Evolutionary conservation across 2,329 filamentous ascomycete species (phyloP).

Genomic region (Ascochyta clinopodiicola): DNA sequence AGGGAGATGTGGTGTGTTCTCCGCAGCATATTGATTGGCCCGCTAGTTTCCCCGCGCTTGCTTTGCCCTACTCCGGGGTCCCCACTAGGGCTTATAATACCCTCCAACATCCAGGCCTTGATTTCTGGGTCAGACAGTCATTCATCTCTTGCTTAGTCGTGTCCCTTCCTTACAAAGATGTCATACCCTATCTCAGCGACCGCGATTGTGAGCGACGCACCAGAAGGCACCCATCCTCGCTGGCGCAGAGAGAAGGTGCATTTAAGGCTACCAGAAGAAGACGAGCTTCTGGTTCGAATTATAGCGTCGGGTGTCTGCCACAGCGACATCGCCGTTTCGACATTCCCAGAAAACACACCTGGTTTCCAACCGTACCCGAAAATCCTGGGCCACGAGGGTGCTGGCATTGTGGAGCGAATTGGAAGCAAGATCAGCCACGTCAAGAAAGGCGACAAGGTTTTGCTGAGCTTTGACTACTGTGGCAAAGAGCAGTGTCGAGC

Average conservation of each 20-base stretch:
- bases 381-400: constrained; percentile 63
- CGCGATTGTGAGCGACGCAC: constrained; percentile 51
- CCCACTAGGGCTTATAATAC: background rate
- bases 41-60: background rate
- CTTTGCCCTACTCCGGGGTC: background rate
- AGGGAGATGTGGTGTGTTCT: background rate
- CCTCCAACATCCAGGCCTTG: background rate
- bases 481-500: constrained; percentile 54
- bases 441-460: constrained; percentile 54
- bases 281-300: constrained; percentile 62
- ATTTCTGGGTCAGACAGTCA: background rate
- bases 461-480: constrained; percentile 59
- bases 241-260: constrained; percentile 52
- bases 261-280: constrained; percentile 47
- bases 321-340: constrained; percentile 59
- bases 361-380: constrained; percentile 50
- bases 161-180: background rate
- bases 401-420: constrained; percentile 57
- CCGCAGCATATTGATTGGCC: background rate
- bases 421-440: constrained; percentile 53
- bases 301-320: constrained; percentile 63
- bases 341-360: constrained; percentile 44
- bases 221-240: constrained; percentile 40
- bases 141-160: too few relatives aligned
- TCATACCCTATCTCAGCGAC: constrained; percentile 21